These are phyloP conservation scores for Kalanchoe fedtschenkoi DNA, from an alignment of 164 flowering plant species.

Conservation along the genomic window DNA sequence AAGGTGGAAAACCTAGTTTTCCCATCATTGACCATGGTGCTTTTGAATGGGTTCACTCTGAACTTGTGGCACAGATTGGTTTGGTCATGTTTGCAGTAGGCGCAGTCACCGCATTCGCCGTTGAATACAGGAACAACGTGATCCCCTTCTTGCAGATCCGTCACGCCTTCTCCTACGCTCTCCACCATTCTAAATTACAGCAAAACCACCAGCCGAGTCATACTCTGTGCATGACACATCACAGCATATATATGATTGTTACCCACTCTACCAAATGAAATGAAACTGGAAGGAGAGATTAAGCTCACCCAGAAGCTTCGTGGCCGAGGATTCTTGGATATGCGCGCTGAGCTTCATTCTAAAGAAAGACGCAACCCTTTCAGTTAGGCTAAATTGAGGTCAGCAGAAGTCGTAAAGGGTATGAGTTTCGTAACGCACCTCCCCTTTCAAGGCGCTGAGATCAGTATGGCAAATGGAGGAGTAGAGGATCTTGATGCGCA, in stretches of 20 bases:
- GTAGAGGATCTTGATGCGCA: slow-evolving; percentile 45
- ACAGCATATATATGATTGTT: neutral
- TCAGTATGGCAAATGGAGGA: slow-evolving; percentile 74
- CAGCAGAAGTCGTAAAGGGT: neutral
- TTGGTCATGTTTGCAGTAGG: slow-evolving; percentile 30
- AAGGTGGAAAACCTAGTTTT: slow-evolving; percentile 35
- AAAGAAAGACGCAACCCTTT: neutral
- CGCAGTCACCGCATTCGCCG: slow-evolving; percentile 51
- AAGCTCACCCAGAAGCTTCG: slow-evolving; percentile 67
- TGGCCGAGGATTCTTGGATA: slow-evolving; percentile 72
- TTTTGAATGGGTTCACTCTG: slow-evolving; percentile 40
- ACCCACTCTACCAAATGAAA: neutral
- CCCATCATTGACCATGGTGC: slow-evolving; percentile 46
- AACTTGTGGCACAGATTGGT: slow-evolving; percentile 42
- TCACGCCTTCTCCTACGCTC: slow-evolving; percentile 59
- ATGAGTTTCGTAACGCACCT: slow-evolving; percentile 24
- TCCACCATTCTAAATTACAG: slow-evolving; percentile 33
- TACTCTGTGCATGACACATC: slow-evolving; percentile 1
- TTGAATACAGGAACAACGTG: slow-evolving; percentile 59
- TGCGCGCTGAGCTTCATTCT: slow-evolving; percentile 46
- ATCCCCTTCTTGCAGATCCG: slow-evolving; percentile 46
- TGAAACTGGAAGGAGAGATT: neutral
- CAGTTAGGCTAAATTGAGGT: neutral
- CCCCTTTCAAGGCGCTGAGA: slow-evolving; percentile 59
- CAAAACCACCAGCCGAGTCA: neutral